Evolutionary conservation across 345 rosid species (phyloP), one percentile per base, ranked within the genome.

Genomic region (Boechera stricta): DNA sequence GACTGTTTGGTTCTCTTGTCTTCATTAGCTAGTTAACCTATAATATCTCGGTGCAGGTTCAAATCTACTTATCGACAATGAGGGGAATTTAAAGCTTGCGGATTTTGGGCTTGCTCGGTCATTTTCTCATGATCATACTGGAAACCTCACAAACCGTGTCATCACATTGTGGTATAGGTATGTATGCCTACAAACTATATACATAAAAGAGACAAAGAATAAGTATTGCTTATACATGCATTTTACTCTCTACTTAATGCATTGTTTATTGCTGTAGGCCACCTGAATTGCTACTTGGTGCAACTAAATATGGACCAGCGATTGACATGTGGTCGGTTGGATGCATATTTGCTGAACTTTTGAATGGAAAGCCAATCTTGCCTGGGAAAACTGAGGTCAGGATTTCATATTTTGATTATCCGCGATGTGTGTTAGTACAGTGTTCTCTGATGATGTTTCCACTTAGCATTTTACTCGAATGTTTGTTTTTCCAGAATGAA

Each of bases 241-340:
- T 33, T 10, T 26, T 56, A 6, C 16, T 69, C 49, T 32, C 53
- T 68, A 54, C 5, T 60, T 26, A 42, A 62, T 62, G 71, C 7
- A 44, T 62, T 1, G 7, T 61, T 52, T 65, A 48, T 67, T 72
- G 36, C 7, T 29, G 32, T 82, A 94, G 99, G 82, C 99, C 99
- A 35, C 98, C 98, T 3, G 98, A 94, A 66, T 87, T 94, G 83
- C 87, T 94, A 56, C 98, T 94, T 77, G 98, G 98, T 71, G 85
- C 98, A 67, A 92, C 98, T 18, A 90, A 90, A 76, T 94, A 94
- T 72, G 95, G 97, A 64, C 97, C 98, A 66, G 95, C 97, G 39
- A 95, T 92, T 79, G 97, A 92, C 74, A 92, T 92, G 92, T 92
- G 97, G 97, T 92, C 98, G 5, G 98, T 92, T 63, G 97, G 97